Evolutionary conservation across 179 eudicot species (phyloP).

Genomic region (Silene coronaria): DNA sequence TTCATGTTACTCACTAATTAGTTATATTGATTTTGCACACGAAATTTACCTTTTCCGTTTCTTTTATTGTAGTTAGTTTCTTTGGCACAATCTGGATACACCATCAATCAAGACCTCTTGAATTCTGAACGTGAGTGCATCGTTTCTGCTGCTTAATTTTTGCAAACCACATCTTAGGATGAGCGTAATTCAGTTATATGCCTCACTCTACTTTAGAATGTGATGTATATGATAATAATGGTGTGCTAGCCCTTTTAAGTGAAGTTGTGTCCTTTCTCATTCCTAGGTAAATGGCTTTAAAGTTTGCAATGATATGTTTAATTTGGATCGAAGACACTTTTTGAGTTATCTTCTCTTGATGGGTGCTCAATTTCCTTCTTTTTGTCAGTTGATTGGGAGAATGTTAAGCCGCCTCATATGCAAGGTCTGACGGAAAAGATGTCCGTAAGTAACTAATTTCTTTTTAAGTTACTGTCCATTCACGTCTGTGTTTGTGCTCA

Average conservation of each 20-base stretch:
- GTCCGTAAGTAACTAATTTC: slow-evolving; percentile 36
- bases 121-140: slow-evolving; percentile 37
- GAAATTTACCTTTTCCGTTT: slow-evolving; percentile 2
- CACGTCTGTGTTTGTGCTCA: slow-evolving; percentile 1
- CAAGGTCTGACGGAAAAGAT: slow-evolving; percentile 54
- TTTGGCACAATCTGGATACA: slow-evolving; percentile 65
- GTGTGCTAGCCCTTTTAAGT: too few relatives aligned
- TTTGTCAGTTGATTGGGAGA: slow-evolving; percentile 42
- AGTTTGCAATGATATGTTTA: not conserved
- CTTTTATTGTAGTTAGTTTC: slow-evolving; percentile 47
- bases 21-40: not conserved
- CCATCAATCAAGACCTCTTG: slow-evolving; percentile 45
- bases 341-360: not conserved
- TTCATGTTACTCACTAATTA: not conserved
- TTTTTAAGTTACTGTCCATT: not conserved
- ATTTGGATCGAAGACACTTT: not conserved
- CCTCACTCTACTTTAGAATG: not conserved
- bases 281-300: not conserved
- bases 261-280: too few relatives aligned
- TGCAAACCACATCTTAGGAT: not conserved
- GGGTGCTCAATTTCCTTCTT: not conserved
- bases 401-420: slow-evolving; percentile 54
- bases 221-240: not conserved
- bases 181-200: not conserved
- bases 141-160: not conserved